phyloP scores from a whole-genome alignment of 441 rosid species.

The Francoa sonchifolia region DNA sequence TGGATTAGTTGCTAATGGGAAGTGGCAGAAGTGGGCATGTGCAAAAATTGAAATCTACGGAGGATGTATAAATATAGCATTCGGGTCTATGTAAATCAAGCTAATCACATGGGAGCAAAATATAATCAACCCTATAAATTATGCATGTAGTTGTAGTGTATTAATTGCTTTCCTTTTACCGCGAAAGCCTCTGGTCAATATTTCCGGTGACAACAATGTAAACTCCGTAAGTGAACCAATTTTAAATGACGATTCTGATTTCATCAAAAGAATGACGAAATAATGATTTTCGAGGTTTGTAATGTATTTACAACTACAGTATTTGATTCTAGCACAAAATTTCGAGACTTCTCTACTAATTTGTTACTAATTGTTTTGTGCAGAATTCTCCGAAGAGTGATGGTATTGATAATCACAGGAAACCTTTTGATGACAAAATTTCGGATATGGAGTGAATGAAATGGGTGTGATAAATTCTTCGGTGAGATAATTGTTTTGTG shows the following conservation, averaged over 20 bases:
- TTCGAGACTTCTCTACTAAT: not conserved
- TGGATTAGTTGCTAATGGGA: too few species aligned
- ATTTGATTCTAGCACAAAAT: not conserved
- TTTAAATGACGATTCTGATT: conserved; percentile 3
- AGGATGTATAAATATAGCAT: too few species aligned
- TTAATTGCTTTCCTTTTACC: too few species aligned
- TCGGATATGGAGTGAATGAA: not conserved
- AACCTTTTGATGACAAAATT: not conserved
- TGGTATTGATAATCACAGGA: not conserved
- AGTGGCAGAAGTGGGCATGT: too few species aligned
- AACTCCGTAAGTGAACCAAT: conserved; percentile 3
- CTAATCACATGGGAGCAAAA: too few species aligned
- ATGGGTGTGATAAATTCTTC: conserved; percentile 3
- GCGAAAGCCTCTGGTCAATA: too few species aligned
- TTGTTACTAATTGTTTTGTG: not conserved
- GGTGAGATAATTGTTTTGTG: conserved; percentile 8
- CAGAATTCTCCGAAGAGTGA: conserved; percentile 12
- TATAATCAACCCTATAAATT: too few species aligned
- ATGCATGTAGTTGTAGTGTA: too few species aligned
- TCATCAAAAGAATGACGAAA: not conserved
- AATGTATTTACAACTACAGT: conserved; percentile 4
- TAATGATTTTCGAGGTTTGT: conserved; percentile 11
- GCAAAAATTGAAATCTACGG: too few species aligned
- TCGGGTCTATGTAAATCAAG: too few species aligned
- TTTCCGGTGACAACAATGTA: not conserved